Evolutionary conservation across 345 rosid genomes (phyloP).

Genomic region (Linum tenue): DNA sequence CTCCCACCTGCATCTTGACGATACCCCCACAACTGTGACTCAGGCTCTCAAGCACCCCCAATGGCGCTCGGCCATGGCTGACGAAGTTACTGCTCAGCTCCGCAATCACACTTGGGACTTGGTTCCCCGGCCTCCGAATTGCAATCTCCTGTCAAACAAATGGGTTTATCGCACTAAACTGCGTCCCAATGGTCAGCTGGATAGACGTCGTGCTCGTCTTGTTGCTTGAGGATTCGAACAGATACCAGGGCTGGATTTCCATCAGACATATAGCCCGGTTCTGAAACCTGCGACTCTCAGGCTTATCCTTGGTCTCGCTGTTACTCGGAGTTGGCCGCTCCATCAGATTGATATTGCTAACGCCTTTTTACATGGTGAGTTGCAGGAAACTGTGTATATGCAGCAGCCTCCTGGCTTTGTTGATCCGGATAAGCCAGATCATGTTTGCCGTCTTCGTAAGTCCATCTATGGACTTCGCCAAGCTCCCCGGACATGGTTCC

Average conservation of each 20-base stretch:
- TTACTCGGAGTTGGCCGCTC: neutral
- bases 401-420: neutral
- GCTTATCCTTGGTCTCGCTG: too few relatives aligned
- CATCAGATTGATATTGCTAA: neutral
- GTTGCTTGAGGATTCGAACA: neutral
- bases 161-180: neutral
- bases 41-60: neutral
- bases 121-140: neutral
- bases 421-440: neutral
- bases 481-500: conserved; percentile 4
- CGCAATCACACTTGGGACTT: neutral
- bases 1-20: neutral
- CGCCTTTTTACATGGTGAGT: conserved; percentile 1
- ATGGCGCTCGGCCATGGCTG: neutral
- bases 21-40: neutral
- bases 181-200: neutral
- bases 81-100: too few relatives aligned
- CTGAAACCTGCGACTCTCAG: neutral
- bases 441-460: neutral
- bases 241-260: neutral
- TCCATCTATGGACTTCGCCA: neutral
- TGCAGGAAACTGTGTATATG: conserved; percentile 1
- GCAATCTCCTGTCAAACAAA: neutral
- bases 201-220: neutral
- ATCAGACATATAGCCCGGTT: neutral